Evolutionary conservation across 371 early-diverging fungal genomes (phyloP).

Genomic region (Mortierella sp.): DNA sequence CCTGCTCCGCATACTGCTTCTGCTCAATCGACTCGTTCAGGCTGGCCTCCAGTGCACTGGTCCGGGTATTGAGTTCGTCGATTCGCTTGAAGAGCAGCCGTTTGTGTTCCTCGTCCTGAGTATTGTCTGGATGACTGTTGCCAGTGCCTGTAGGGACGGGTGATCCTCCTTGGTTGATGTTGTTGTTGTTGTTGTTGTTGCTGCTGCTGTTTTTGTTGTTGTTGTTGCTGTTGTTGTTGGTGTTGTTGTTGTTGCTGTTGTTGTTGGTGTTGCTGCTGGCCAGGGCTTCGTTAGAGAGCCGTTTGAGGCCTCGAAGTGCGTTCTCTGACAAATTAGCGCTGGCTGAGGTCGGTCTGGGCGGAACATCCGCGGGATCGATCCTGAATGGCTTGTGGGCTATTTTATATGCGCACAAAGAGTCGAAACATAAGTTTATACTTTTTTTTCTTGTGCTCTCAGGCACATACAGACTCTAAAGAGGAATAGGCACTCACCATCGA

Average conservation of each 20-base stretch:
- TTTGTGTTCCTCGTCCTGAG: not conserved
- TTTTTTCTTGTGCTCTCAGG: not conserved
- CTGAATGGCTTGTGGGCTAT: constrained; percentile 19
- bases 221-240: not conserved
- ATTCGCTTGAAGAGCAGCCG: constrained; percentile 20
- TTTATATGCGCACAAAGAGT: not conserved
- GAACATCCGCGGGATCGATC: constrained; percentile 31
- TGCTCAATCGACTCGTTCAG: constrained; percentile 35
- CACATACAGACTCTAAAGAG: not conserved
- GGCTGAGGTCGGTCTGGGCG: constrained; percentile 18
- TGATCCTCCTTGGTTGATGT: no score
- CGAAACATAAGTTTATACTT: not conserved
- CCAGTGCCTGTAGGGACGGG: not conserved
- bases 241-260: not conserved
- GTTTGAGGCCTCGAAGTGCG: constrained; percentile 34
- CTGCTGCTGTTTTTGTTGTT: not conserved
- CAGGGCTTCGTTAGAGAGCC: constrained; percentile 21
- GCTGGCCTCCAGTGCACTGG: constrained; percentile 37
- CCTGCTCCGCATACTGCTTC: constrained; percentile 33
- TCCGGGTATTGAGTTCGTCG: constrained; percentile 27
- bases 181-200: not conserved
- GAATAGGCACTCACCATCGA: not conserved
- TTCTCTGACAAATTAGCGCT: constrained; percentile 18
- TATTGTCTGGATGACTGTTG: not conserved
- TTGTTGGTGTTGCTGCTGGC: not conserved